Base-by-base conservation (phyloP, 495 filamentous ascomycete genomes). In the Usnea hakonensis region DNA sequence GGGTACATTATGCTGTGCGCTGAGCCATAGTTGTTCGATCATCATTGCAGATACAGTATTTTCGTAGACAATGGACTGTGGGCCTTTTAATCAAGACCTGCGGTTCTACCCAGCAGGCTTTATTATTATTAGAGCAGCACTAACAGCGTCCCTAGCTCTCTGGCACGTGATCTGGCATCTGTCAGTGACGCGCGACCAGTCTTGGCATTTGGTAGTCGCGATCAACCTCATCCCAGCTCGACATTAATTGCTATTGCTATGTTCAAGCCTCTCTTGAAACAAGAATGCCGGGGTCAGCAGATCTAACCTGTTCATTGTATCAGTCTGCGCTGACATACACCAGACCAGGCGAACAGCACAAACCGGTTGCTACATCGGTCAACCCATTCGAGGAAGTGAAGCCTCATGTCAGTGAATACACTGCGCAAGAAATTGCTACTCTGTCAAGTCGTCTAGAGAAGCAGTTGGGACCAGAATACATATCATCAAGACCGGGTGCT, bases 401-500 rank as follows among this genome's bases (percentile, higher is more conserved):
- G 70, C 83, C 79, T 32, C 83, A 82, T 13, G 81, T 94, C 11
- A 86, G 74, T 64, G 85, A 88, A 67, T 97, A 89, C 73, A 96
- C 92, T 2, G 90, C 91, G n/a, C 76, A 80, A 64, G 86, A 98
- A 75, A 92, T 95, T 48, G 91, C 93, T 13, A 92, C 90, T 0
- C 78, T 99, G 11, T 90, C 96, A 72, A 81, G 82, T 65, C 84
- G 88, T 14, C 83, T 99, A 33, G 87, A 96, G 65, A 94, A 90
- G 67, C 91, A 97, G 68, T 82, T 99, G n/a, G 94, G 94, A 1
- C 95, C 94, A 2, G 95, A 99, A 77, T 97, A 93, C 71, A 87
- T 99, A 53, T 97, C 91, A 3, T 81, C 88, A 7, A 80, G 94
- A 67, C 78, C 86, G 19, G 94, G 95, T 21, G 84, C 89, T 8